Percentiles rank a stretch among this genome's conserved stretches.
These are phyloP conservation scores for Leptomonas seymouri DNA, from an alignment of 208 protist genomes.

Conservation along the genomic window DNA sequence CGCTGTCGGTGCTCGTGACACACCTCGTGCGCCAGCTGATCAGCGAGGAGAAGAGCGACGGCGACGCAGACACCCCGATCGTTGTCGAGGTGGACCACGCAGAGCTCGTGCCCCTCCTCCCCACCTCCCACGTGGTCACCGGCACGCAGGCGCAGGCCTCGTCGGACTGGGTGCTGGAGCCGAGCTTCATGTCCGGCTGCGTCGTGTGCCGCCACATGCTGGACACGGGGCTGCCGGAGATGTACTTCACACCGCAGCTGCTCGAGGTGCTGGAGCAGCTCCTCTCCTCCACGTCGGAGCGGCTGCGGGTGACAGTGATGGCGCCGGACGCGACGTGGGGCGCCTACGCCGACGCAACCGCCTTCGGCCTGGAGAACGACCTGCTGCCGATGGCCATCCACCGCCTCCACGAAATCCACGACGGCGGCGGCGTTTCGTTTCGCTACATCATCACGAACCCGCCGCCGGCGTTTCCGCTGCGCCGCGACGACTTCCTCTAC, in stretches of 20 bases:
- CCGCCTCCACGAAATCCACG: slow-evolving; percentile 28
- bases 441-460: slow-evolving; percentile 53
- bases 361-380: slow-evolving; percentile 31
- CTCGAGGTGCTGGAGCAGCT: slow-evolving; percentile 39
- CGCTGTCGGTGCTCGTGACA: slow-evolving; percentile 36
- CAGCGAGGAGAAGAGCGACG: slow-evolving; percentile 20
- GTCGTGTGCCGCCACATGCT: slow-evolving; percentile 50
- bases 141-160: slow-evolving; percentile 18
- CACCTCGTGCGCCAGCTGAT: slow-evolving; percentile 33
- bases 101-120: slow-evolving; percentile 29
- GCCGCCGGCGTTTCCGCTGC: slow-evolving; percentile 33
- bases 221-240: slow-evolving; percentile 41
- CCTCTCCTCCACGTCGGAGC: slow-evolving; percentile 30
- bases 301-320: slow-evolving; percentile 35
- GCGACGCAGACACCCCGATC: slow-evolving; percentile 32
- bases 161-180: slow-evolving; percentile 43
- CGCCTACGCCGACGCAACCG: slow-evolving; percentile 29
- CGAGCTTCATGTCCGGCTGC: slow-evolving; percentile 44
- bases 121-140: slow-evolving; percentile 12
- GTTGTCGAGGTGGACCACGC: slow-evolving; percentile 41
- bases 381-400: slow-evolving; percentile 44
- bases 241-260: slow-evolving; percentile 39
- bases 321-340: slow-evolving; percentile 24
- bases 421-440: slow-evolving; percentile 21
- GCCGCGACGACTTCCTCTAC: slow-evolving; percentile 39